A percentile compares a stretch with the other conserved stretches of the same genome.
Evolutionary conservation across 2,329 filamentous ascomycete genomes (phyloP).

Genomic region (Sclerotinia spermophila): DNA sequence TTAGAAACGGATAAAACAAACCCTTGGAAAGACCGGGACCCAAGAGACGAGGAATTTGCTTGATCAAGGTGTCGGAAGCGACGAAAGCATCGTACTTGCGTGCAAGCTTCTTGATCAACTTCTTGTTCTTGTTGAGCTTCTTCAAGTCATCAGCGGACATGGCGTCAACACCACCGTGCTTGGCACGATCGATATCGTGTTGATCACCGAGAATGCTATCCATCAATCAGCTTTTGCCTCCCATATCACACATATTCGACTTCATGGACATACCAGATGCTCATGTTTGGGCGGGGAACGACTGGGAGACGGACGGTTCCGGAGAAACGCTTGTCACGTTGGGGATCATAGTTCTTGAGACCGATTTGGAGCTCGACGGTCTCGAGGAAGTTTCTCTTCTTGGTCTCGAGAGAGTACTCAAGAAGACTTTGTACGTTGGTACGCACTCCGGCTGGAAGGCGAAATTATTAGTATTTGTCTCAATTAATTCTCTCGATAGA

Average conservation of each 20-base stretch:
- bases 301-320: conserved; percentile 94
- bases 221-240: conserved; percentile 33
- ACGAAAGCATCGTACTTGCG: conserved; percentile 99
- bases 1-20: conserved; percentile 42
- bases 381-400: conserved; percentile 98
- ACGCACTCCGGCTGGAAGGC: conserved; percentile 83
- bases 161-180: conserved; percentile 97
- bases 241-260: conserved; percentile 13
- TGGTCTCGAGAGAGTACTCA: conserved; percentile 90
- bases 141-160: conserved; percentile 99
- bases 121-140: conserved; percentile 99
- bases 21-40: conserved; percentile 97
- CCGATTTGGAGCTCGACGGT: conserved; percentile 90
- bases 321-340: conserved; percentile 99
- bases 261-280: conserved; percentile 61
- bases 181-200: conserved; percentile 99
- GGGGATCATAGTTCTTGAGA: conserved; percentile 97
- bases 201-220: conserved; percentile 77
- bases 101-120: conserved; percentile 99
- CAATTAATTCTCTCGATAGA: neutral
- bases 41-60: conserved; percentile 99
- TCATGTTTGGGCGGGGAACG: conserved; percentile 88
- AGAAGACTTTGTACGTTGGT: conserved; percentile 90
- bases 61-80: conserved; percentile 95
- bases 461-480: conserved; percentile 19